Percentiles rank a stretch among this genome's conserved stretches.
phyloP scores from a whole-genome alignment of 805 yeast species.

The Kluyveromyces aestuarii region DNA sequence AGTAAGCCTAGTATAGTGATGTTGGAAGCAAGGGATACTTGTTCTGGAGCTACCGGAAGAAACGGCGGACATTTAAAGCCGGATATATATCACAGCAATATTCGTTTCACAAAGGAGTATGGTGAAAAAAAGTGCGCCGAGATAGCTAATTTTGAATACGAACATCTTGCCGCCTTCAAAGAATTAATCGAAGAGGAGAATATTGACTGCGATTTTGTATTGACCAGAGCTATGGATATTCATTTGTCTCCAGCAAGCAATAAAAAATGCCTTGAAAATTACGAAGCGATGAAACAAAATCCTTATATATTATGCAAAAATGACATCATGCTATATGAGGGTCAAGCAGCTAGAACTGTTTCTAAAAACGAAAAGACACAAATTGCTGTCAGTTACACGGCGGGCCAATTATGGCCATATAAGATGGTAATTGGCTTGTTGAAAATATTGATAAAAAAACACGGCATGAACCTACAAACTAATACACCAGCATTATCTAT shows the following conservation, averaged over 20 bases:
- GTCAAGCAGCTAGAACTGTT: too few relatives aligned
- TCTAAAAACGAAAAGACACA: too few relatives aligned
- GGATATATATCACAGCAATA: not conserved
- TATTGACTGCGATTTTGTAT: slow-evolving; percentile 33
- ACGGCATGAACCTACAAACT: too few relatives aligned
- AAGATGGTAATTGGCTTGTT: too few relatives aligned
- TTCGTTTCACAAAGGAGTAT: slow-evolving; percentile 1
- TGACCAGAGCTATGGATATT: slow-evolving; percentile 29
- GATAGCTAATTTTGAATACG: slow-evolving; percentile 31
- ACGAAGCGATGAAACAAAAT: slow-evolving; percentile 6
- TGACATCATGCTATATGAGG: too few relatives aligned
- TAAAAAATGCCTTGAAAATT: slow-evolving; percentile 13
- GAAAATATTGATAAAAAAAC: too few relatives aligned
- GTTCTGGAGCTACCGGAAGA: slow-evolving; percentile 40
- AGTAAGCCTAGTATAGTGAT: slow-evolving; percentile 16
- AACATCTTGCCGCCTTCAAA: slow-evolving; percentile 27
- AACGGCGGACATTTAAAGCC: slow-evolving; percentile 44
- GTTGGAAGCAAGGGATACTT: slow-evolving; percentile 35
- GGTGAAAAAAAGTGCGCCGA: slow-evolving; percentile 27
- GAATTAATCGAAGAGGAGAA: slow-evolving; percentile 25
- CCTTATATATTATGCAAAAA: slow-evolving; percentile 11
- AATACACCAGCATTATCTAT: too few relatives aligned
- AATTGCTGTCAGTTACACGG: too few relatives aligned
- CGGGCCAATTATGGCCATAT: too few relatives aligned
- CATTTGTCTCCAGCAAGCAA: slow-evolving; percentile 12